Base-by-base conservation (phyloP, 1,284 basidiomycete genomes). In the Apiotrichum porosum region DNA sequence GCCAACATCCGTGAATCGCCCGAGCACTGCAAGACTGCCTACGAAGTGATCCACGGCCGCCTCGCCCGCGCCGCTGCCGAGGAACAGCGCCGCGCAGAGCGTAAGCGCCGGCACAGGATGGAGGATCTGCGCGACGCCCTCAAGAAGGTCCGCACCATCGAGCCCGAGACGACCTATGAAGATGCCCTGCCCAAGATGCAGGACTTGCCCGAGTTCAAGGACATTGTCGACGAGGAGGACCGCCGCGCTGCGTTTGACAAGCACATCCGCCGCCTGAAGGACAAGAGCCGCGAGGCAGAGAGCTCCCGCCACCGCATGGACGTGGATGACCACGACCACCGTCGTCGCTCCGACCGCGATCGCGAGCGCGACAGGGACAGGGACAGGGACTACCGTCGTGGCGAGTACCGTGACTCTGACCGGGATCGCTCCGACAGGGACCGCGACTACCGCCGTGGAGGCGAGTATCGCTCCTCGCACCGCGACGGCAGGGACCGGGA, bases 41-140 rank as follows among this genome's bases (percentile, higher is more conserved):
- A 79, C 65, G 73, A 76, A 18, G 80, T 83, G 49, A 69, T 94
- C 21, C 84, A 82, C 47, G 79, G 82, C 12, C 78, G 79, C 46
- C 83, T 86, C 6, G 59, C 83, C 31, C 86, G 84, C 69, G 83
- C 83, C 50, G 80, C 83, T 33, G 82, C 85, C 21, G 91, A 90
- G 22, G 91, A 88, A 70, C 83, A 79, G 57, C 80, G 88, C 14
- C 79, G 86, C 21, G 76, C 83, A 0, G 95, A 98, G 71, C 80
- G 91, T 38, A 84, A 81, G 61, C 81, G 85, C 52, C 80, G 94
- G 19, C 87, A 95, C 68, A 75, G 88, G 48, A 89, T 95, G 63
- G 94, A 99, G 66, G 95, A 98, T 64, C 77, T 98, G 30, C 85
- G 95, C 4, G 97, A 97, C 70, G 95, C 92, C 0, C 78, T 97